Base-by-base conservation (phyloP, 495 filamentous ascomycete genomes). In the Penicillium turbatum region DNA sequence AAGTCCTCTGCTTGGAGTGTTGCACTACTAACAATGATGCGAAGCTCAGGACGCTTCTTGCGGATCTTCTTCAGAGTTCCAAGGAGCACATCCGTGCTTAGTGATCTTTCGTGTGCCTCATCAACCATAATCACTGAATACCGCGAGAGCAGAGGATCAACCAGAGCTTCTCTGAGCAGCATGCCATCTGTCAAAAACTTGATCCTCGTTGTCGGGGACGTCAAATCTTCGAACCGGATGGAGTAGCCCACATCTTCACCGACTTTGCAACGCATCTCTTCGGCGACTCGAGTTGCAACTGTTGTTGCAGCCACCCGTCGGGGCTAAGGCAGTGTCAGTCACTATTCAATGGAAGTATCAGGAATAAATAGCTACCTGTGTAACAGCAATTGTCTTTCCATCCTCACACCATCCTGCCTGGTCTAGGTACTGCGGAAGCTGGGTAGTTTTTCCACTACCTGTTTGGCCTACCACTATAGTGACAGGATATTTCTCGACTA, bases 41-140 rank as follows among this genome's bases (percentile, higher is more conserved):
- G 80, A 36, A 97, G 73, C 40, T 97, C 92, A 29, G 86, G 79
- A 30, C 93, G 79, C 69, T 82, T 85, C 68, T 84, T 91, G 51
- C 82, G 71, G 56, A 99, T 93, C 68, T 97, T 97, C 73, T 96
- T 97, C 36, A 99, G 65, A n/a, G 97, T 75, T 0, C 93, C 92
- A 34, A 99, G 82, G 5, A 99, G 80, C 34, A 99, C 82, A 61
- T 99, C 93, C 6, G 92, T 92, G 70, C 92, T 95, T 51, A 99
- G 79, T 54, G 90, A 95, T 48, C 95, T 82, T 69, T 99, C 93
- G 71, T 99, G 93, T 26, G 95, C 95, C 67, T 99, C 93, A 64
- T 99, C 93, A 19, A 99, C 87, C 92, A 97, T 99, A 62, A 99
- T 89, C 31, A 97, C 88, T 6, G 90, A 95, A 67, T 99, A 99